Conservation (phyloP, 2,329 filamentous ascomycete species). For the Botryotinia convoluta region DNA sequence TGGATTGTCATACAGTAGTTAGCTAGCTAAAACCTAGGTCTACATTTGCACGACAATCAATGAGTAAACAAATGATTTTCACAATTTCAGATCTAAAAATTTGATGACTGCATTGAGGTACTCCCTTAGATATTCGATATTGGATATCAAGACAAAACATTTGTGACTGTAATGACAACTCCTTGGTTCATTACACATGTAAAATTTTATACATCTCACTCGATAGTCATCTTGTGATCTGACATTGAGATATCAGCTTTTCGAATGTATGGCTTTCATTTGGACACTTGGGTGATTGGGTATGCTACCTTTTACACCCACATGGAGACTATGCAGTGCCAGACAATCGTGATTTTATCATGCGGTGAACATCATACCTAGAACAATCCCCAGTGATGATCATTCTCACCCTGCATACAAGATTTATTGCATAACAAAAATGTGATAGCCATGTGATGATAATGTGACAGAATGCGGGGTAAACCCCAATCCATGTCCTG, state of each 20-base stretch:
- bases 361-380: not conserved
- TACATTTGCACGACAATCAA: not conserved
- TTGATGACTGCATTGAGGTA: not conserved
- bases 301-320: not conserved
- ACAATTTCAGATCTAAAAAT: not conserved
- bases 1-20: not conserved
- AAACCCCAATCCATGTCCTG: not conserved
- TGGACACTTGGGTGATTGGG: not conserved
- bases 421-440: not conserved
- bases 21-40: not conserved
- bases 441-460: not conserved
- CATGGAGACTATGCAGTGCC: not conserved
- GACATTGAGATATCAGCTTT: not conserved
- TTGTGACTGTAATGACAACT: not conserved
- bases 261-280: not conserved
- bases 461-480: constrained; percentile 10
- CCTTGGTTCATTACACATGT: not conserved
- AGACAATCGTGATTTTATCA: not conserved
- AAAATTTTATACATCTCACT: rapidly evolving
- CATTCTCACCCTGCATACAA: not conserved
- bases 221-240: not conserved
- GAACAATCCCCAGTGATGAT: not conserved
- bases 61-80: not conserved
- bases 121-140: not conserved
- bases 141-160: not conserved